Base-by-base conservation (phyloP, 1,139 yeast genomes). In the Martiniozyma asiatica region DNA sequence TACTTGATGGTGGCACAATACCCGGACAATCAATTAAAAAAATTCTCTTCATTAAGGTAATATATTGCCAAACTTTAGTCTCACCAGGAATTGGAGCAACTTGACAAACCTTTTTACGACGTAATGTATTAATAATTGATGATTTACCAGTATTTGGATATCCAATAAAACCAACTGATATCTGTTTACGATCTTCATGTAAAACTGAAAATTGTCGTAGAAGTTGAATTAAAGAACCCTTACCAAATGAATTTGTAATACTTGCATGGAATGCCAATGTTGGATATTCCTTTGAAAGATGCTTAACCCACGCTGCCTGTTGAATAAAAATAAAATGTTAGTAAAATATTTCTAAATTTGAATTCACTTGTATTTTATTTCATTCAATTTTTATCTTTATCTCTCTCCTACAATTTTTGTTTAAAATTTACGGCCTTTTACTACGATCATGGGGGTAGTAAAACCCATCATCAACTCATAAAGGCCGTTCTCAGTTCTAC, bases 21-120 rank as follows among this genome's bases (percentile, higher is more conserved):
- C 98, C 98, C 3, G 98, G 98, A 63, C 98, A 89, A 59, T 89
- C 98, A 49, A 89, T 89, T 47, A 89, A 64, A 58, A 85, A 89
- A 33, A 89, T 89, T 45, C 87, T 71, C 65, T 87, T 85, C 96
- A 89, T 89, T 50, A 89, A 65, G 2, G 98, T 87, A 48, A 89
- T 85, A 60, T 89, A 89, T 63, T 89, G 98, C 98, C 98, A 89
- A 26, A 89, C 97, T 58, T 89, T 89, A 27, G 98, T 89, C 54
- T 89, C 98, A 53, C 98, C 98, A 19, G 98, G 98, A 47, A 89
- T 85, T 29, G 98, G 98, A 2, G 98, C 98, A 30, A 89, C 97
- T 28, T 71, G 77, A 61, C 98, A 92, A 26, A 89, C 98, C 62
- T 89, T 89, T 67, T 89, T 89, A 54, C 77, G 76, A 53, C 96